These are phyloP conservation scores for Crithidia fasciculata DNA, from an alignment of 208 protist species.

Conservation along the genomic window DNA sequence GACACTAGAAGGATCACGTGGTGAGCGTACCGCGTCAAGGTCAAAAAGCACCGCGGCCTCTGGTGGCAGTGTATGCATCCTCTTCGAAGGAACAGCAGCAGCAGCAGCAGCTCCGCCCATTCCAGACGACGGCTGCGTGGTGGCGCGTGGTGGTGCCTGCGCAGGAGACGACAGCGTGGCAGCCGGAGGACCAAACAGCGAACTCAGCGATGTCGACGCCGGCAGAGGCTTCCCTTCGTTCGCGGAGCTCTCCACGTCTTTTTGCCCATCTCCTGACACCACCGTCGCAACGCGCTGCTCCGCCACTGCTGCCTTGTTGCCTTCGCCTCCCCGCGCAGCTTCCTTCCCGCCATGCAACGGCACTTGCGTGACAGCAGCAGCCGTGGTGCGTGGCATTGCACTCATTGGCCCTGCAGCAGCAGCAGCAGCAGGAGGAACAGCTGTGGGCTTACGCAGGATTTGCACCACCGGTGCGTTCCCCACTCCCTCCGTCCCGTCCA, in stretches of 20 bases:
- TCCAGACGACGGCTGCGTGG: neutral
- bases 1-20: neutral
- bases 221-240: neutral
- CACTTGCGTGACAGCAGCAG: neutral
- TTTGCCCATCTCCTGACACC: neutral
- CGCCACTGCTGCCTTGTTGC: too few relatives aligned
- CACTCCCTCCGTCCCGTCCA: neutral
- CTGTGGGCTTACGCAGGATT: neutral
- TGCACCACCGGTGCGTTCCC: neutral
- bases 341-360: too few relatives aligned
- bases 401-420: too few relatives aligned
- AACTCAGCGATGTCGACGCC: constrained; percentile 3
- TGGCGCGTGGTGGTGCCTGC: too few relatives aligned
- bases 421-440: too few relatives aligned
- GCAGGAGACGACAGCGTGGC: neutral
- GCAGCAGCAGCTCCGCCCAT: neutral
- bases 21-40: neutral
- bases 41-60: constrained; percentile 21
- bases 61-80: neutral
- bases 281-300: too few relatives aligned
- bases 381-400: neutral
- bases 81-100: neutral
- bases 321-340: too few relatives aligned
- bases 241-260: neutral
- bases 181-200: constrained; percentile 1